Percentiles rank a stretch among this genome's conserved stretches.
Conservation (phyloP, 805 yeast genomes). For the Wickerhamomyces kurtzmanii region DNA sequence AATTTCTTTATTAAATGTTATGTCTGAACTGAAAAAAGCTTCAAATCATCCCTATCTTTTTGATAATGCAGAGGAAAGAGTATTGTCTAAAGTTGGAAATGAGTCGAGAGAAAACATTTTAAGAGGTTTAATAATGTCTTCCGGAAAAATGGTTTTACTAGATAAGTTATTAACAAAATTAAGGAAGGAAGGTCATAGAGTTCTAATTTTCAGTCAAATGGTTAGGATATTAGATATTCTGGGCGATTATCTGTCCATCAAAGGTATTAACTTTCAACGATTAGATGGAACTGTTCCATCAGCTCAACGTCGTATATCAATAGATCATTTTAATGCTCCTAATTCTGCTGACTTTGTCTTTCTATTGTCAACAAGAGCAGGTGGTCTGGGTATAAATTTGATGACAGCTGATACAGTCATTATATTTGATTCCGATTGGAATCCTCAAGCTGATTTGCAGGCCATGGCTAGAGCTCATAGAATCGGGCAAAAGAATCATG, state of each 20-base stretch:
- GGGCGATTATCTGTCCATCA: constrained; percentile 84
- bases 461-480: constrained; percentile 99
- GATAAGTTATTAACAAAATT: constrained; percentile 82
- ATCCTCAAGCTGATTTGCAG: constrained; percentile 97
- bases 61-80: constrained; percentile 84
- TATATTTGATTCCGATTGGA: constrained; percentile 98
- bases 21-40: constrained; percentile 95
- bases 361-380: constrained; percentile 90
- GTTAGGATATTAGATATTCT: constrained; percentile 91
- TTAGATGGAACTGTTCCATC: constrained; percentile 96
- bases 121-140: constrained; percentile 91
- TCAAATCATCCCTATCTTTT: constrained; percentile 95
- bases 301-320: constrained; percentile 84
- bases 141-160: constrained; percentile 95
- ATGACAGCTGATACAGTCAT: constrained; percentile 99
- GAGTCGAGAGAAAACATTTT: constrained; percentile 68
- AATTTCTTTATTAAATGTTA: constrained; percentile 78
- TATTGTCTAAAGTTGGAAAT: constrained; percentile 56
- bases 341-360: constrained; percentile 89
- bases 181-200: constrained; percentile 92
- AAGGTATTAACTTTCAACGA: constrained; percentile 84
- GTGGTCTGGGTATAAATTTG: constrained; percentile 95
- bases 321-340: constrained; percentile 93
- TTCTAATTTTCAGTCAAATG: constrained; percentile 93
- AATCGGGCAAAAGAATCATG: constrained; percentile 98